Conservation (phyloP, 1,139 yeast genomes). For the Citeromyces siamensis region DNA sequence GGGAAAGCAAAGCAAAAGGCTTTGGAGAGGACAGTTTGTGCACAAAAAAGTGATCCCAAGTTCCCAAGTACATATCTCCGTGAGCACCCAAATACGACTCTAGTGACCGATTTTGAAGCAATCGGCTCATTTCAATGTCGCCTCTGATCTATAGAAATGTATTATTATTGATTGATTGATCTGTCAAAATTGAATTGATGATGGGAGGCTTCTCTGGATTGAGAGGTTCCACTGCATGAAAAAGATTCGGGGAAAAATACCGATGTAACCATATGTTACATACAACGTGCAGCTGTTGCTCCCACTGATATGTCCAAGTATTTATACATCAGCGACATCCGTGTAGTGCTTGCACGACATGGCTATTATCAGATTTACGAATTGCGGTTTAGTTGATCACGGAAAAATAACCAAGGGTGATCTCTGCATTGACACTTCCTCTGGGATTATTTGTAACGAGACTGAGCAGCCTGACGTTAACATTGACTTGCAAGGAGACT, state of each 20-base stretch:
- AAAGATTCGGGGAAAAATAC: too few relatives aligned
- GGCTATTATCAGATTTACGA: conserved; percentile 24
- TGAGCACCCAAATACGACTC: conserved; percentile 29
- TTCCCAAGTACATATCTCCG: conserved; percentile 36
- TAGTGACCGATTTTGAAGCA: conserved; percentile 26
- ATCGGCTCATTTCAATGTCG: conserved; percentile 4
- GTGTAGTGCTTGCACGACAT: neutral
- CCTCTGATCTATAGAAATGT: too few relatives aligned
- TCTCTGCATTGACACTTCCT: conserved; percentile 30
- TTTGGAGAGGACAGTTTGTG: conserved; percentile 25
- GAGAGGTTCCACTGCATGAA: too few relatives aligned
- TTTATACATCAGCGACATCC: neutral
- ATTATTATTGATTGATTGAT: too few relatives aligned
- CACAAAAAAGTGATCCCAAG: conserved; percentile 24
- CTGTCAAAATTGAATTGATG: too few relatives aligned
- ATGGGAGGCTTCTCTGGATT: too few relatives aligned
- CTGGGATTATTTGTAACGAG: conserved; percentile 29
- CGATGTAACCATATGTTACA: conserved; percentile 3
- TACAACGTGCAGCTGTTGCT: neutral
- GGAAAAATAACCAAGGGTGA: conserved; percentile 31
- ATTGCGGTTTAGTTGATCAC: conserved; percentile 39
- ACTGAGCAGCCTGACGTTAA: conserved; percentile 13
- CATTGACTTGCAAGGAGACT: conserved; percentile 34
- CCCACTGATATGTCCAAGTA: neutral
- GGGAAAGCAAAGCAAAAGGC: conserved; percentile 33